Base-by-base conservation (phyloP, 768 basidiomycete genomes). In the Lentinus tigrinus region DNA sequence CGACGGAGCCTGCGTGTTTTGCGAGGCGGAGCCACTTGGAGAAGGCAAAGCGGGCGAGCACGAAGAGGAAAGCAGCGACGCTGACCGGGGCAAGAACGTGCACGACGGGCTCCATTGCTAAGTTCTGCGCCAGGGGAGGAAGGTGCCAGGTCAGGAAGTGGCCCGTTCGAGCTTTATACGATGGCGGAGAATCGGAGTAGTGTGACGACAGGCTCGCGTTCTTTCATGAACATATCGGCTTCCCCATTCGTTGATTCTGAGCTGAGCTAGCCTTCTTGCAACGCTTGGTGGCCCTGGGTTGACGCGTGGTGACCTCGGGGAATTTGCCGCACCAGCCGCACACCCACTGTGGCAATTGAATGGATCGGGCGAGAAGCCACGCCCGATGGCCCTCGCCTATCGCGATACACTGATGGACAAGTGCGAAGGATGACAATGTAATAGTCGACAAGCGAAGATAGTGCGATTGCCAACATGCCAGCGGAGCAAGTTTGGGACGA, bases 41-140 rank as follows among this genome's bases (percentile, higher is more conserved):
- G 26, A 52, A 24, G 27, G 47, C 55, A 13, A 61, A 26, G 28
- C 60, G 60, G n/a, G 46, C 23, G 44, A 61, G 46, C 24, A 61
- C 58, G 46, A 67, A 51, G 26, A 67, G 44, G 36, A 59, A 50
- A 26, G 54, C 56, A 21, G 56, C 59, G 34, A 61, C 24, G 46
- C 55, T 52, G 46, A 57, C 39, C 27, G 52, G 55, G 39, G 56
- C 44, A 28, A 53, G 37, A 47, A 54, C 58, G 52, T 49, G 52
- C 8, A 54, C 13, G 34, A 54, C 46, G 52, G 52, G 39, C 14
- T 27, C 24, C 47, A 54, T 49, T 37, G 21, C 26, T 36, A 10
- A 26, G 13, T 23, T 43, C n/a, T 28, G 23, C 31, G 10, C 31
- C n/a, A 37, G 28, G 13, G 42, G 46, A 38, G 34, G 56, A 57